These are phyloP conservation scores for Cucurbita moschata DNA, from an alignment of 306 rosid species.

Conservation along the genomic window DNA sequence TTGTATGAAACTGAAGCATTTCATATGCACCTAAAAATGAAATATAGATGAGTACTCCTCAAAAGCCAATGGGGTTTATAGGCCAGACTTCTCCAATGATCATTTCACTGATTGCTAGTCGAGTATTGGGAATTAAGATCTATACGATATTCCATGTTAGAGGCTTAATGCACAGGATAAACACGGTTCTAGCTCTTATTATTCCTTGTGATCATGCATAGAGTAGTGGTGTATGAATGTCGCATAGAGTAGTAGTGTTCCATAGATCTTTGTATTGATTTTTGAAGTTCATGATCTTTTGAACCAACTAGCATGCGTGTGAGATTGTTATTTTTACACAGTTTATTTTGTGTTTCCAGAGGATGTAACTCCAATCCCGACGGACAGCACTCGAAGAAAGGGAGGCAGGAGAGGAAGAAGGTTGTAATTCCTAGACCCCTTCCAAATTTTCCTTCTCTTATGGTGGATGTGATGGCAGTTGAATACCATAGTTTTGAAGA, in stretches of 20 bases:
- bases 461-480: background rate
- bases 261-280: background rate
- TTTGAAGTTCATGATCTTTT: background rate
- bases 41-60: background rate
- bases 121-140: background rate
- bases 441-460: background rate
- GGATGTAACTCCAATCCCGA: slow-evolving; percentile 47
- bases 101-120: background rate
- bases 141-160: background rate
- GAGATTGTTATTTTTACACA: background rate
- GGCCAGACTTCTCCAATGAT: background rate
- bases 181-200: background rate
- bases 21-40: background rate
- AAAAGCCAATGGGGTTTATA: background rate
- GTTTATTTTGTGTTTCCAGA: slow-evolving; percentile 9
- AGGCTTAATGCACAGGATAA: background rate
- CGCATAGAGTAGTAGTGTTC: background rate
- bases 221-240: background rate
- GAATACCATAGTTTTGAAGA: background rate
- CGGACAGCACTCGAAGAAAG: slow-evolving; percentile 38
- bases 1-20: background rate
- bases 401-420: slow-evolving; percentile 46
- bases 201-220: background rate
- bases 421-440: slow-evolving; percentile 9
- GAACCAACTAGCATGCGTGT: background rate